Evolutionary conservation across 1,284 basidiomycete genomes (phyloP), one percentile per base, ranked within the genome.

Genomic region (Porogramme epimiltina): DNA sequence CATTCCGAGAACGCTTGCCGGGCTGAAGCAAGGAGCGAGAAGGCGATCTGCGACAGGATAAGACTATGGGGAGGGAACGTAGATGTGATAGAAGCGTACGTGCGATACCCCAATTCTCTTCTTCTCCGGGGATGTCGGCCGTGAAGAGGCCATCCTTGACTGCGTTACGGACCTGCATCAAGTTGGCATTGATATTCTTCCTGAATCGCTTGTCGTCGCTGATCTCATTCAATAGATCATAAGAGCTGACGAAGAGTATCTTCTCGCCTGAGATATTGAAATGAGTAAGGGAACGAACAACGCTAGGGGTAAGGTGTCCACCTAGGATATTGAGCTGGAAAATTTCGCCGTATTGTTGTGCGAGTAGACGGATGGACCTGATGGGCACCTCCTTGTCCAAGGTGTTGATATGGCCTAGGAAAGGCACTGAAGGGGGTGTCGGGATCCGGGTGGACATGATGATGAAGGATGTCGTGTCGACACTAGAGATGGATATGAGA

Each of bases 1-100:
- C 78, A 81, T 80, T 49, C 66, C 66, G 43, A 67, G 69, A 40
- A 79, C 73, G 13, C 69, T 70, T 15, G 72, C 55, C 0, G 77
- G 71, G 19, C 75, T 76, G 62, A 82, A 82, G 1, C 76, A 75
- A 4, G 79, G 79, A 68, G 79, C 75, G 16, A 82, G 68, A 19
- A 81, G 70, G 31, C 78, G 76, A 64, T 81, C 78, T 73, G 10
- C 5, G 34, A 31, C 15, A 10, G 34, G 34, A 18, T 37, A 37
- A 37, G 34, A n/a, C n/a, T n/a, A n/a, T n/a, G n/a, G n/a, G n/a
- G n/a, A n/a, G n/a, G n/a, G n/a, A n/a, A n/a, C n/a, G n/a, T n/a
- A n/a, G n/a, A n/a, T n/a, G n/a, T n/a, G n/a, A n/a, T n/a, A n/a
- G n/a, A n/a, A 31, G 13, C 73, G 45, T 60, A 78, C 75, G 76